Base-by-base conservation (phyloP, 352 stramenopile species). In the Pythium coloratum region DNA sequence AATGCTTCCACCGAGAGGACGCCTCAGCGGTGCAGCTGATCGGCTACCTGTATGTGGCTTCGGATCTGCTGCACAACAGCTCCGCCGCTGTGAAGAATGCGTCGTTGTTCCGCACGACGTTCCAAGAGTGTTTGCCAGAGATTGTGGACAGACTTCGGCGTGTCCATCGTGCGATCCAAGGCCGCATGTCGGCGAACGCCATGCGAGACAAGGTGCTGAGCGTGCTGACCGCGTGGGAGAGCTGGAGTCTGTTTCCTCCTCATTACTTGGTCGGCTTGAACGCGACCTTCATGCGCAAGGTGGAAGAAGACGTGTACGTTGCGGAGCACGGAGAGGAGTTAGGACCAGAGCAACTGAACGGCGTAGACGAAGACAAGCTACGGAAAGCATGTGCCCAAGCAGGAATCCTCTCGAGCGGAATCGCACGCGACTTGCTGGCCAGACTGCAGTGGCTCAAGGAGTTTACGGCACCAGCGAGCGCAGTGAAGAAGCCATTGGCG, bases 1-100 rank as follows among this genome's bases (percentile, higher is more conserved):
- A 79, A 34, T 71, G 69, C 14, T 91, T 91, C 59, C 75, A 81
- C 20, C 62, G 66, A 3, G 59, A 78, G 0, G 65, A 75, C 0
- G 73, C 61, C 3, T 82, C 76, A 16, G 72, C 77, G 3, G 67
- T 90, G 30, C 66, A 79, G 7, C 76, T 89, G 13, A 64, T 96
- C 59, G 86, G 75, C 12, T 76, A 84, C 28, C 62, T 97, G 54
- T 96, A 91, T 60, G 76, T 96, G 59, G 73, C 90, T 10, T 97
- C 89, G 13, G 91, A 97, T 59, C 88, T 97, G 46, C 73, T 97
- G 36, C 88, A 96, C 77, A 97, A 97, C 64, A 94, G 86, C 62
- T 95, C 84, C 16, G 91, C 89, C 32, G 75, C 81, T 13, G 82
- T 96, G 49, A 92, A 94, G 71, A 96, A 97, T 56, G 89, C 89